Base-by-base conservation (phyloP, 164 flowering plant genomes). In the Tetrastigma voinierianum region DNA sequence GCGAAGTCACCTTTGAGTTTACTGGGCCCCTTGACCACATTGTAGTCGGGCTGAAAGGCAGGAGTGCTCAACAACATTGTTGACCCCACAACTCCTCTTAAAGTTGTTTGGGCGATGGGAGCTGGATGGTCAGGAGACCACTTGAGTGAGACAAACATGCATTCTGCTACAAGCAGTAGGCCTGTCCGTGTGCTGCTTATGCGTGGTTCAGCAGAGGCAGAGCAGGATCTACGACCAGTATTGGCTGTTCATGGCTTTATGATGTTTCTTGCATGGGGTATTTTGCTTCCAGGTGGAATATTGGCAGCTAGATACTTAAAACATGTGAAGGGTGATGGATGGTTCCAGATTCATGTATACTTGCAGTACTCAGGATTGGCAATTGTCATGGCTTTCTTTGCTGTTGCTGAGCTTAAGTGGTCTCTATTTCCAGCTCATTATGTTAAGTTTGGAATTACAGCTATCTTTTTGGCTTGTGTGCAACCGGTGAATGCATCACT, bases 201-300 rank as follows among this genome's bases (percentile, higher is more conserved):
- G 82, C 88, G 89, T 65, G 99, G 97, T 40, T 92, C 99, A 19
- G 92, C 99, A 11, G 99, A 95, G 78, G 99, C 97, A 5, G 97
- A 92, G 70, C 87, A 95, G 71, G 99, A 95, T 76, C 65, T 95
- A 70, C 84, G 88, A 19, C 99, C 99, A 0, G 99, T 95, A 12
- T 81, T 95, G 68, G 94, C 96, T 60, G 99, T 95, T 17, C 99
- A 95, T 76, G 99, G 99, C 40, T 92, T 95, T 74, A 95, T 95
- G 97, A 95, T 95, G 99, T 95, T 92, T 76, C 91, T 95, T 70
- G 94, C 99, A 14, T 95, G 97, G 96, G 99, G 96, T 5, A 88
- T 95, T 67, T 76, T 95, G 78, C 86, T 95, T 71, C 99, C 99
- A 15, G 93, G 90, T 67, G 99, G 99, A 59, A 82, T 92, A 61